Conservation (phyloP, 805 yeast species). For the Scheffersomyces lignosus region DNA sequence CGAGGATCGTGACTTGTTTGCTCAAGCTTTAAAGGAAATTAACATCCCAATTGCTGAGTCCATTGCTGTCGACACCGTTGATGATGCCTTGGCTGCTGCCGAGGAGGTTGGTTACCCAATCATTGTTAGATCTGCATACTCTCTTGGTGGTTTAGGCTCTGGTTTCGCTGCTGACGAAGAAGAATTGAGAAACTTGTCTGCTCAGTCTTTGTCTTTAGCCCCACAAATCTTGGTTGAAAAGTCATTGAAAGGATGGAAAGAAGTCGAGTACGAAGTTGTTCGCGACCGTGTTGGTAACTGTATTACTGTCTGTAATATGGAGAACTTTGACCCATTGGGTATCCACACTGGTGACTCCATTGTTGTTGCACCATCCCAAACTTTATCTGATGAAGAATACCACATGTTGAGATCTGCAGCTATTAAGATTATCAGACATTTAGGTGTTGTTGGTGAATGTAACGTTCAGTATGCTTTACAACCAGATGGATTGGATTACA, state of each 20-base stretch:
- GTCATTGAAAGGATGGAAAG: constrained; percentile 98
- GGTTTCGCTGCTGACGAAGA: constrained; percentile 87
- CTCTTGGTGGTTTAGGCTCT: constrained; percentile 96
- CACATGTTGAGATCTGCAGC: constrained; percentile 98
- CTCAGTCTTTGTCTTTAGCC: constrained; percentile 84
- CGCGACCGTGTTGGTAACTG: constrained; percentile 96
- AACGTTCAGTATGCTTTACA: constrained; percentile 96
- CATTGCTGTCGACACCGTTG: constrained; percentile 90
- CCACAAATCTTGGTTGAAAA: constrained; percentile 96
- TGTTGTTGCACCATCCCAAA: constrained; percentile 98
- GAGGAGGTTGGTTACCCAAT: constrained; percentile 88
- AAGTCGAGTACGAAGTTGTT: constrained; percentile 97
- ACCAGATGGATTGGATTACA: constrained; percentile 92
- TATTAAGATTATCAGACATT: constrained; percentile 92
- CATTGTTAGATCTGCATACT: constrained; percentile 96
- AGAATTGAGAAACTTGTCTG: constrained; percentile 83
- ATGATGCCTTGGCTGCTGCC: constrained; percentile 92
- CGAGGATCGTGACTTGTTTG: constrained; percentile 95
- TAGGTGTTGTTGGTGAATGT: constrained; percentile 99
- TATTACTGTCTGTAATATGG: constrained; percentile 99
- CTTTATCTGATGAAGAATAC: constrained; percentile 94
- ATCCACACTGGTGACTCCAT: constrained; percentile 99
- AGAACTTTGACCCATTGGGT: constrained; percentile 97
- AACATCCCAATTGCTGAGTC: constrained; percentile 96
- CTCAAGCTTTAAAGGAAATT: constrained; percentile 92